These are phyloP conservation scores for Plantago coronopus DNA, from an alignment of 305 asterid genomes.

Conservation along the genomic window DNA sequence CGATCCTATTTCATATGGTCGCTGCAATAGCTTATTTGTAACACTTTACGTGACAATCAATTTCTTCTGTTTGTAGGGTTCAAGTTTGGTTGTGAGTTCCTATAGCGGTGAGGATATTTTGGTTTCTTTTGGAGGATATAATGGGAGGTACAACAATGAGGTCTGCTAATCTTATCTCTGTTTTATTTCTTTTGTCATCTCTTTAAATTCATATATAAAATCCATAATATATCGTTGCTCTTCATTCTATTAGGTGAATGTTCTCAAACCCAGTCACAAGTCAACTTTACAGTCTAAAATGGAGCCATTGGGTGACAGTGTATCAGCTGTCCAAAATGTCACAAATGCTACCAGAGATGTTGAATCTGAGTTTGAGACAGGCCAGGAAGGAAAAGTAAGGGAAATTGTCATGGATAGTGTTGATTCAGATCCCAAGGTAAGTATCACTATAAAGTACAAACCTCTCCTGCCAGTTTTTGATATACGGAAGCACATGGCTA, in stretches of 20 bases:
- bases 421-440: slow-evolving; percentile 62
- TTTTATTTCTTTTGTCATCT: slow-evolving; percentile 18
- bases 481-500: slow-evolving; percentile 7
- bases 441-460: slow-evolving; percentile 21
- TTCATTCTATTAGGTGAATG: slow-evolving; percentile 55
- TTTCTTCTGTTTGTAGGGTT: slow-evolving; percentile 55
- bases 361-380: slow-evolving; percentile 71
- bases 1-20: slow-evolving; percentile 3
- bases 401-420: slow-evolving; percentile 57
- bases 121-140: slow-evolving; percentile 95
- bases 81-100: slow-evolving; percentile 82
- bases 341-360: slow-evolving; percentile 82
- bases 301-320: slow-evolving; percentile 74
- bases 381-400: slow-evolving; percentile 76
- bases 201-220: slow-evolving; percentile 17
- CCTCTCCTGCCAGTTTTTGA: slow-evolving; percentile 5
- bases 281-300: slow-evolving; percentile 76
- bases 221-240: slow-evolving; percentile 23
- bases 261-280: slow-evolving; percentile 92
- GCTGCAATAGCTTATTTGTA: neutral
- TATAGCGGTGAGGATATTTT: slow-evolving; percentile 78
- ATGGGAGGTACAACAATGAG: slow-evolving; percentile 97
- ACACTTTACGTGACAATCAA: slow-evolving; percentile 1
- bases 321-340: slow-evolving; percentile 78
- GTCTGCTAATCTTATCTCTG: slow-evolving; percentile 34